Percentiles rank a stretch among this genome's conserved stretches.
phyloP scores from a whole-genome alignment of 1,284 basidiomycete species.

The Papiliotrema nemorosa region DNA sequence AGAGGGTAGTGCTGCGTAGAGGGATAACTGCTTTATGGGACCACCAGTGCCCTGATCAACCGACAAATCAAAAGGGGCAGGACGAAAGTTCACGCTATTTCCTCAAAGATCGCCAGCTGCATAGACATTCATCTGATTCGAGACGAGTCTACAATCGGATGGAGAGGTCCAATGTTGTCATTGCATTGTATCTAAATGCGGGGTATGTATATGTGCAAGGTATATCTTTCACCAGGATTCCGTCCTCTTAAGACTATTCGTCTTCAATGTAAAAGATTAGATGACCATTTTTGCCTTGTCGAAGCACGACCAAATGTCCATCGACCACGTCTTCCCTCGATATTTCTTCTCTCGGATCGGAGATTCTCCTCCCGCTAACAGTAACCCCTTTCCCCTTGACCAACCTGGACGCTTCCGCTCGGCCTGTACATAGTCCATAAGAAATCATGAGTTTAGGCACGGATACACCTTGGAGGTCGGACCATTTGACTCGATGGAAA shows the following conservation, averaged over 20 bases:
- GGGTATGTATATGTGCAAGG: no score
- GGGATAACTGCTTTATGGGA: no score
- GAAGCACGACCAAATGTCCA: constrained; percentile 62
- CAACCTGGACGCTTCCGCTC: constrained; percentile 57
- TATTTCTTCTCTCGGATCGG: constrained; percentile 46
- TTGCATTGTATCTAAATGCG: neutral
- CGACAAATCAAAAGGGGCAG: no score
- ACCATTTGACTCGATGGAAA: constrained; percentile 52
- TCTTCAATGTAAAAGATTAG: constrained; percentile 58
- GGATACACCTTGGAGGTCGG: constrained; percentile 54
- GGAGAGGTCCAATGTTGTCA: no score
- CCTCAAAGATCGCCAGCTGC: no score
- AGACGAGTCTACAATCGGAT: no score
- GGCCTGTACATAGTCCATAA: constrained; percentile 57
- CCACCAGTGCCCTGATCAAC: no score
- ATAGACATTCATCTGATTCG: no score
- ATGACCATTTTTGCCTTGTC: constrained; percentile 71
- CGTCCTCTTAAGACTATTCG: no score
- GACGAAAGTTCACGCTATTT: no score
- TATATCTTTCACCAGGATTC: no score
- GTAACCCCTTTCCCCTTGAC: constrained; percentile 56
- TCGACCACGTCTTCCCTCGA: constrained; percentile 60
- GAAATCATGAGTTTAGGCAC: constrained; percentile 59
- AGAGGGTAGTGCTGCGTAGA: no score
- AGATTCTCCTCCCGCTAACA: constrained; percentile 54